These are phyloP conservation scores for Ziziphus jujuba DNA, from an alignment of 306 rosid genomes.

Conservation along the genomic window DNA sequence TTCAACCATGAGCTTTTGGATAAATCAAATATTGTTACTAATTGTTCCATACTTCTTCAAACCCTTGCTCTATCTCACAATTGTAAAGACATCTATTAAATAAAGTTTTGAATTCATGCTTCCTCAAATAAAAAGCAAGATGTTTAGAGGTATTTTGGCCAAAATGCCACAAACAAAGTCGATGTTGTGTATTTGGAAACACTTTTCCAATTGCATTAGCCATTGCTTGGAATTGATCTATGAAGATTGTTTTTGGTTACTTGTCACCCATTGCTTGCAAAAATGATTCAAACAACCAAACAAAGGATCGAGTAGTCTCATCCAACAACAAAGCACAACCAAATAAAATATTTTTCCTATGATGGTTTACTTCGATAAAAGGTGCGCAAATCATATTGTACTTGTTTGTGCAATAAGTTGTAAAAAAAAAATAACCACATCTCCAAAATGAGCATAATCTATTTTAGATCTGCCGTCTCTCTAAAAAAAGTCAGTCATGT, in stretches of 20 bases:
- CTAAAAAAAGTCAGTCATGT: background rate
- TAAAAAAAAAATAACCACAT: no score
- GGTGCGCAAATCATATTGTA: no score
- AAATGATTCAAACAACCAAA: no score
- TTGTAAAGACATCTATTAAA: background rate
- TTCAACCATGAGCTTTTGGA: background rate
- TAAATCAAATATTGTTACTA: background rate
- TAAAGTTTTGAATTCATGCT: background rate
- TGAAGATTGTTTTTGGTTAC: no score
- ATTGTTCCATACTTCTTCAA: background rate
- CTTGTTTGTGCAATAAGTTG: no score
- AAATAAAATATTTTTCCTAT: no score
- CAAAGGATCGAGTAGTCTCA: no score
- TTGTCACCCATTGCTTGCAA: no score
- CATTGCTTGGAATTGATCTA: constrained; percentile 2
- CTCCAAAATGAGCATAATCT: no score
- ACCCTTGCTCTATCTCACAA: background rate
- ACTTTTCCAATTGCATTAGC: constrained; percentile 10
- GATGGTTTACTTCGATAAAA: no score
- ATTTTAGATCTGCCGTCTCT: no score
- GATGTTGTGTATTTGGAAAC: background rate
- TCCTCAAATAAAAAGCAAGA: background rate
- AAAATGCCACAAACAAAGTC: background rate
- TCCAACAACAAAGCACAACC: no score
- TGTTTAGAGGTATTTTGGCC: background rate